Evolutionary conservation across 2,329 filamentous ascomycete species (phyloP), one percentile per base, ranked within the genome.

Genomic region (Monosporascus sp.): DNA sequence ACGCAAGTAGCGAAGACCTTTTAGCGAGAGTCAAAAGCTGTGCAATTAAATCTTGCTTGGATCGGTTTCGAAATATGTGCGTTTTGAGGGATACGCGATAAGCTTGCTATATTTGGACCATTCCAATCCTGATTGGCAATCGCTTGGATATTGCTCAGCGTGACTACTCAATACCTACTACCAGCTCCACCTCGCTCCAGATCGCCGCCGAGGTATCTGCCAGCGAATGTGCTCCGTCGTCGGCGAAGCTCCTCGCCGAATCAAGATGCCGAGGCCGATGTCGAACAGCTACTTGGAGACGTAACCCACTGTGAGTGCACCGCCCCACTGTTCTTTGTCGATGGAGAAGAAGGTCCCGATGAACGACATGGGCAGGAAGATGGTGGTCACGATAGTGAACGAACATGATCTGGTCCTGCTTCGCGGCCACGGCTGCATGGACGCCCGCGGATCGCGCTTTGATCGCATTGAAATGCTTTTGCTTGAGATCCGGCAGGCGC

Each of bases 391-490:
- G 44, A 71, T 69, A n/a, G 70, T 72, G 54, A 72, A 71, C 61
- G 60, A 71, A 63, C 37, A 71, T 64, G 1, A 67, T 68, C 58
- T 69, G 68, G n/a, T 67, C 67, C 44, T 70, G 64, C 3, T 76
- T 70, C 1, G 80, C 77, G 0, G 81, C 82, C 1, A 77, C 77
- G 3, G 77, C 75, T 0, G 82, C 81, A 63, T 83, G 80, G 46
- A 83, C 77, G 8, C 77, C 68, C 0, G 77, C 74, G 49, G 77
- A 83, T 3, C 81, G 78, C 1, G 81, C 82, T 60, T 85, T 82
- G 50, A 83, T 77, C 0, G 80, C 80, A 65, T 84, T 85, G 57
- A 81, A 81, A 51, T 85, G 81, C 63, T 85, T 85, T 58, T 85
- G 82, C 58, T 85, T 85, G 2, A 84, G 72, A 55, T 85, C 82